Percentiles rank a stretch among this genome's conserved stretches.
Evolutionary conservation across 75 land plant species (phyloP).

Genomic region (Azolla pinnata): DNA sequence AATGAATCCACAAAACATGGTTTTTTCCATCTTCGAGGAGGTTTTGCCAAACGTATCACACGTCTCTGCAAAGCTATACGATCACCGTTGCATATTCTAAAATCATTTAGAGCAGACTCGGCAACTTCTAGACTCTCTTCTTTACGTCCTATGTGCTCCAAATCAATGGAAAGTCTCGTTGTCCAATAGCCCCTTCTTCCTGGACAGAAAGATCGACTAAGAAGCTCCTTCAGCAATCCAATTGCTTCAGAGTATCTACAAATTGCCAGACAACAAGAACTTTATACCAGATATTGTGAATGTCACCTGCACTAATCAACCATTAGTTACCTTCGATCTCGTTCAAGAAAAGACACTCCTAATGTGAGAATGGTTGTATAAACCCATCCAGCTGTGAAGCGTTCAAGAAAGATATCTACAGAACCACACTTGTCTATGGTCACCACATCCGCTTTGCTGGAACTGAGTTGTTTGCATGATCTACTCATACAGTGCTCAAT

Average conservation of each 20-base stretch:
- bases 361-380: slow-evolving; percentile 63
- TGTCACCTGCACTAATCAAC: too few species aligned
- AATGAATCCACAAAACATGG: slow-evolving; percentile 55
- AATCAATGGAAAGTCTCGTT: slow-evolving; percentile 66
- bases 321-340: slow-evolving; percentile 45
- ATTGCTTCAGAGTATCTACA: slow-evolving; percentile 70
- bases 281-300: neutral
- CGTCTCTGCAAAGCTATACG: slow-evolving; percentile 75
- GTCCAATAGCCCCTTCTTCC: slow-evolving; percentile 91
- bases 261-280: neutral
- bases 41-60: slow-evolving; percentile 69
- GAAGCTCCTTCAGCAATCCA: slow-evolving; percentile 43
- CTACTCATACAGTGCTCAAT: slow-evolving; percentile 41
- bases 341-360: slow-evolving; percentile 75
- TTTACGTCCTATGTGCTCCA: slow-evolving; percentile 63
- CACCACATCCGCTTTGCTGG: neutral
- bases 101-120: slow-evolving; percentile 60
- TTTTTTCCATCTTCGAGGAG: slow-evolving; percentile 83
- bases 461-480: slow-evolving; percentile 28
- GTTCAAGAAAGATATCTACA: slow-evolving; percentile 29
- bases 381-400: slow-evolving; percentile 65
- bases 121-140: slow-evolving; percentile 74
- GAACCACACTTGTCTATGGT: slow-evolving; percentile 19
- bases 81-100: slow-evolving; percentile 80
- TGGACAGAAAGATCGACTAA: slow-evolving; percentile 30